phyloP scores from a whole-genome alignment of 1,284 basidiomycete species.

The Cystobasidiaceae sp. region DNA sequence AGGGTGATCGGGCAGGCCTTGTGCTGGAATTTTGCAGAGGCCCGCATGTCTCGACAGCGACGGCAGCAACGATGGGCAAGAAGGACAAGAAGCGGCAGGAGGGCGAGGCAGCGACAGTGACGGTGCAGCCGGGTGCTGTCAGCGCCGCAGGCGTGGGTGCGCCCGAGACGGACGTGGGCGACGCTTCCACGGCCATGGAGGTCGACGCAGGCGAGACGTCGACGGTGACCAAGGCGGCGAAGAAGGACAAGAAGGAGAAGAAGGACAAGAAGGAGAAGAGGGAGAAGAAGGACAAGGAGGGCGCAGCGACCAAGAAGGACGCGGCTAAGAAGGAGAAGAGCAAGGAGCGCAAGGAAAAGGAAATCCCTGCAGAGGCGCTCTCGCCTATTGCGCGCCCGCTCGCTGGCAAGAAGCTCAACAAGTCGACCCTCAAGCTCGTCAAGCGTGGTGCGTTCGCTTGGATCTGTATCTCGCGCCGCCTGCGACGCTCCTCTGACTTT shows the following conservation, averaged over 20 bases:
- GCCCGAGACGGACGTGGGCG: constrained; percentile 1
- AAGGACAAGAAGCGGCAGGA: constrained; percentile 15
- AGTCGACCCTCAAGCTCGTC: constrained; percentile 86
- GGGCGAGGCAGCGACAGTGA: constrained; percentile 2
- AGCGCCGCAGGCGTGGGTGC: background rate
- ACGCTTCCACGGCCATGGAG: background rate
- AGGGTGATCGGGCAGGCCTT: too few species aligned
- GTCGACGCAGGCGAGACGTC: too few species aligned
- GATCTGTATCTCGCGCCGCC: background rate
- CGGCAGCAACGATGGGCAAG: too few species aligned
- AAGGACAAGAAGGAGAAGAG: constrained; percentile 26
- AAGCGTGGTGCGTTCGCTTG: constrained; percentile 72
- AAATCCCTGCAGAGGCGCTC: constrained; percentile 70
- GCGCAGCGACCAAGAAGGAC: constrained; percentile 11
- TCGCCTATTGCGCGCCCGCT: constrained; percentile 85
- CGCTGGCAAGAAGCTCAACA: constrained; percentile 82
- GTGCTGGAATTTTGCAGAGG: too few species aligned
- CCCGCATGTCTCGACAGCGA: too few species aligned
- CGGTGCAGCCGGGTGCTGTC: background rate
- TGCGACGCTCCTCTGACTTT: background rate
- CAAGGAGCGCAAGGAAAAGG: constrained; percentile 50
- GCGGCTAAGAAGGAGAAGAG: constrained; percentile 42
- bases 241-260: constrained; percentile 8
- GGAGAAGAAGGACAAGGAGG: constrained; percentile 1
- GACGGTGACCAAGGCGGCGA: background rate